Percentiles rank a stretch among this genome's conserved stretches.
Evolutionary conservation across 164 flowering plant genomes (phyloP).

Genomic region (Euptelea pleiosperma): DNA sequence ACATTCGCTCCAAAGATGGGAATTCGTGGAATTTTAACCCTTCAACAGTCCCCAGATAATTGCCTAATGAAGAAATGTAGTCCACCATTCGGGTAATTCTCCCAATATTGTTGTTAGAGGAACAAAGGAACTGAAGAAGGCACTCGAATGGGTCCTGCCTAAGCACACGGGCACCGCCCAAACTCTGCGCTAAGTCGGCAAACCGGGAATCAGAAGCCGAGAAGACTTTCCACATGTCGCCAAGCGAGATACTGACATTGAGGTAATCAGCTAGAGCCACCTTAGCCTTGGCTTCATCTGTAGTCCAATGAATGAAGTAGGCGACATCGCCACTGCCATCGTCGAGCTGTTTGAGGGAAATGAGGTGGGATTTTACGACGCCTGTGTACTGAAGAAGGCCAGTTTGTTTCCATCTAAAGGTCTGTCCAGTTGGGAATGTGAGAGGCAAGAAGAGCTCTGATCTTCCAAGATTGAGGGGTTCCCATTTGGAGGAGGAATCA

Average conservation of each 20-base stretch:
- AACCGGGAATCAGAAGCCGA: conserved; percentile 61
- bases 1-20: conserved; percentile 66
- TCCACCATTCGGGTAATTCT: conserved; percentile 90
- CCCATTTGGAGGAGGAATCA: conserved; percentile 45
- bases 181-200: conserved; percentile 50
- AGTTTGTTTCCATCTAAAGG: conserved; percentile 89
- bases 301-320: conserved; percentile 41
- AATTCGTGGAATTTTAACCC: conserved; percentile 71
- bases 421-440: conserved; percentile 97
- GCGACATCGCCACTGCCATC: conserved; percentile 39
- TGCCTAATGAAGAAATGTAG: conserved; percentile 61
- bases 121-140: conserved; percentile 77
- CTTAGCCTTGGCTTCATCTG: conserved; percentile 28
- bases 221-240: conserved; percentile 63
- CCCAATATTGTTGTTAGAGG: conserved; percentile 80
- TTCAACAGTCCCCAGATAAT: conserved; percentile 54
- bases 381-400: conserved; percentile 71
- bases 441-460: conserved; percentile 82
- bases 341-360: conserved; percentile 70
- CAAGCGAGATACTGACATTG: conserved; percentile 59
- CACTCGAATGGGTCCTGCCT: conserved; percentile 96
- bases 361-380: conserved; percentile 60
- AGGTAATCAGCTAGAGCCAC: conserved; percentile 58
- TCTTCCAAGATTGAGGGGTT: conserved; percentile 52
- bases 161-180: conserved; percentile 82